phyloP scores from a whole-genome alignment of 306 rosid species.

The Clitoria ternatea region DNA sequence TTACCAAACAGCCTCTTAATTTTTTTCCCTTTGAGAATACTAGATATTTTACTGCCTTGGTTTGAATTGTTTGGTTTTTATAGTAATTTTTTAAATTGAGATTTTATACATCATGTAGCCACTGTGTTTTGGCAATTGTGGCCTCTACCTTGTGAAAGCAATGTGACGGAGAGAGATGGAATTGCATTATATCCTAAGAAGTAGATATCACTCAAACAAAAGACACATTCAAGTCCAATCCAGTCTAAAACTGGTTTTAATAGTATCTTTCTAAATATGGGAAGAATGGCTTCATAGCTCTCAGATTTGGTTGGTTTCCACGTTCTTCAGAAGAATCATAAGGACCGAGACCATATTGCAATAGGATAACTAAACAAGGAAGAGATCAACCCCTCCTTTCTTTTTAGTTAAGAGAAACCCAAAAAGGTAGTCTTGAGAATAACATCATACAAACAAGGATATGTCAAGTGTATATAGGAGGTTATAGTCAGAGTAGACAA shows the following conservation, averaged over 20 bases:
- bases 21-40: no score
- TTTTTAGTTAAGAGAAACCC: slow-evolving; percentile 32
- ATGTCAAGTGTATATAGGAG: slow-evolving; percentile 50
- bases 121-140: no score
- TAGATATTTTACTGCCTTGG: no score
- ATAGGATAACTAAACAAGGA: slow-evolving; percentile 12
- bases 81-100: no score
- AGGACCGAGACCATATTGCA: slow-evolving; percentile 9
- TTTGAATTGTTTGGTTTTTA: no score
- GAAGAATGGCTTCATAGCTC: slow-evolving; percentile 22
- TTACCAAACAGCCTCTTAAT: no score
- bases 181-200: slow-evolving; percentile 52
- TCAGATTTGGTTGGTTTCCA: slow-evolving; percentile 12
- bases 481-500: slow-evolving; percentile 20
- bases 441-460: slow-evolving; percentile 20
- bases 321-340: not conserved
- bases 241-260: not conserved
- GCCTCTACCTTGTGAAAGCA: no score
- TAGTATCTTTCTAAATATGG: slow-evolving; percentile 28
- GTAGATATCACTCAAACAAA: not conserved
- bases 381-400: slow-evolving; percentile 10
- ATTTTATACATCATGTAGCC: no score
- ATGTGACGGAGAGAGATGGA: no score
- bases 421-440: slow-evolving; percentile 27
- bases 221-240: slow-evolving; percentile 2